Evolutionary conservation across 2,329 filamentous ascomycete genomes (phyloP), one percentile per base, ranked within the genome.

Genomic region (Lasiodiplodia citricola): DNA sequence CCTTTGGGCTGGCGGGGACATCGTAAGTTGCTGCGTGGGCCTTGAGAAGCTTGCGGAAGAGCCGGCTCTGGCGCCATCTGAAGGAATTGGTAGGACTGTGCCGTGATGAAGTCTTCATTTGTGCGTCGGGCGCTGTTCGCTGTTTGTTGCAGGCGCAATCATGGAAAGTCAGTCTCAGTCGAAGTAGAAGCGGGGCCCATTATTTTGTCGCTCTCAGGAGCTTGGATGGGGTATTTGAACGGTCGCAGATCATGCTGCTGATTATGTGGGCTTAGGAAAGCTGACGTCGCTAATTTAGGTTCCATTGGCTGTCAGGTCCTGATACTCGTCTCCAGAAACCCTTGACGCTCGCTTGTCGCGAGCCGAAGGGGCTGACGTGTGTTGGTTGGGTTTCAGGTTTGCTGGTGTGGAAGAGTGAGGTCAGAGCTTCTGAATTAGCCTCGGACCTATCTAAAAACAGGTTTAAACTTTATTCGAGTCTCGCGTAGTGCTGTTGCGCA

Each of bases 171-270:
- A 25, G 25, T 25, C 16, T 4, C 2, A 7, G 18, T n/a, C 41
- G 16, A 41, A 4, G 38, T 41, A 3, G 18, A 47, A 11, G 44
- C 44, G 44, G 18, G n/a, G n/a, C 11, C 18, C 18, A 10, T 8
- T 47, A 18, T n/a, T 52, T 38, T 35, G 4, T 64, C 38, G 16
- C 2, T 21, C 41, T 16, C 18, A 6, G 18, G 44, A 44, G 58
- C 41, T 51, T 51, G 58, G 58, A 63, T 37, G 58, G 58, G 58
- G 58, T 51, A 62, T 62, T 50, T 50, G 10, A 63, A 44, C n/a
- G 31, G 25, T 41, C 21, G 41, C 37, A 41, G 44, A 21, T 35
- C 55, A 57, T 38, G 37, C 11, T 60, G 13, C 16, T 21, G 55
- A 21, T 31, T 8, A 21, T 7, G 28, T 56, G 55, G 35, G 35